Conservation (phyloP, 1,139 yeast species). For the Eremothecium sinecaudum region DNA sequence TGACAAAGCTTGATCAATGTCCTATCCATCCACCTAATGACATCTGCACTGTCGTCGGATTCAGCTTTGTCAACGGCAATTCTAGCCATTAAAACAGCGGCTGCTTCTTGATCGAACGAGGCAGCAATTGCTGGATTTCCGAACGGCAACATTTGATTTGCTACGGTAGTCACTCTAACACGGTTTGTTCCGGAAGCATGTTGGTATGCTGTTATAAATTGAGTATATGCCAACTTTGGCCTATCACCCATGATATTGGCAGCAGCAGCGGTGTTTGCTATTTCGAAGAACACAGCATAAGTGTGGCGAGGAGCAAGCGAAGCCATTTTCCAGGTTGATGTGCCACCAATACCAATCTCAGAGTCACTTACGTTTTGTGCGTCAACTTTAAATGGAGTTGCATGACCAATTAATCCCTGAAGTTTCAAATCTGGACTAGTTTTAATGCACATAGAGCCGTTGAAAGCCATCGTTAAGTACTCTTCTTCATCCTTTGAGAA, state of each 20-base stretch:
- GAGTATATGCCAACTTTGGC: slow-evolving; percentile 35
- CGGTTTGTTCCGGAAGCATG: slow-evolving; percentile 76
- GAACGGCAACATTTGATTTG: slow-evolving; percentile 48
- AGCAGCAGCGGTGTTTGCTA: slow-evolving; percentile 45
- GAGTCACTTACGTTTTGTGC: slow-evolving; percentile 76
- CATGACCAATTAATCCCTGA: slow-evolving; percentile 91
- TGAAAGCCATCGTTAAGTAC: slow-evolving; percentile 76
- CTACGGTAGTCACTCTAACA: slow-evolving; percentile 83
- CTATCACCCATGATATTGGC: slow-evolving; percentile 24
- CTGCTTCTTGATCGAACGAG: slow-evolving; percentile 97
- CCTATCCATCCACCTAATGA: slow-evolving; percentile 80
- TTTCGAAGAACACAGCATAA: slow-evolving; percentile 81
- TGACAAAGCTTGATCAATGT: slow-evolving; percentile 75
- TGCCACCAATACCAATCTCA: slow-evolving; percentile 88
- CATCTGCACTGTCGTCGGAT: slow-evolving; percentile 63
- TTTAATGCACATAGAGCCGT: slow-evolving; percentile 75
- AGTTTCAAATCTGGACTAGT: slow-evolving; percentile 84
- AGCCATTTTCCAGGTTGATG: slow-evolving; percentile 79
- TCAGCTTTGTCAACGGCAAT: slow-evolving; percentile 86
- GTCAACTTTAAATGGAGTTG: slow-evolving; percentile 56
- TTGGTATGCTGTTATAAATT: slow-evolving; percentile 69
- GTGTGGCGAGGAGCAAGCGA: slow-evolving; percentile 78
- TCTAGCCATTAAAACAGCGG: slow-evolving; percentile 92
- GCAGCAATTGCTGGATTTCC: slow-evolving; percentile 45
- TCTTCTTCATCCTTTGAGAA: slow-evolving; percentile 84